Evolutionary conservation across 2,329 filamentous ascomycete genomes (phyloP).

Genomic region (Botrytis deweyae): DNA sequence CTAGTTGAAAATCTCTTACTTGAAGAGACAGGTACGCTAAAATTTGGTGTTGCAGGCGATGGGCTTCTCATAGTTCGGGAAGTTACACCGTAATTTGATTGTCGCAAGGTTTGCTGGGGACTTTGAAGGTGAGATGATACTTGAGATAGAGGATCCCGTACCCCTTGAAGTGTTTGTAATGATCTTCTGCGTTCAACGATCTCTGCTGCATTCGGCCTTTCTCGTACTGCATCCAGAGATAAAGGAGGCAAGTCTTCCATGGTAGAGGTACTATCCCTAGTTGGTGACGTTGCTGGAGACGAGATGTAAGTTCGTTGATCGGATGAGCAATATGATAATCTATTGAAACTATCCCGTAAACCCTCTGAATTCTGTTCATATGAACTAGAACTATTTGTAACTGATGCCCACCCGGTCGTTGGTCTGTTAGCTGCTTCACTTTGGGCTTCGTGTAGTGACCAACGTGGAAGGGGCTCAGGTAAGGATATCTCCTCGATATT

Average conservation of each 20-base stretch:
- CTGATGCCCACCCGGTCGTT: conserved; percentile 52
- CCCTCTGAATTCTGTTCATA: conserved; percentile 58
- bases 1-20: conserved; percentile 29
- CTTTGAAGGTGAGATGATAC: conserved; percentile 28
- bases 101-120: conserved; percentile 18
- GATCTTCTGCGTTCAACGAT: conserved; percentile 38
- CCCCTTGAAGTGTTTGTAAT: conserved; percentile 34
- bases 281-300: conserved; percentile 57
- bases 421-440: conserved; percentile 23
- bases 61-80: conserved; percentile 18
- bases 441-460: conserved; percentile 18
- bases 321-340: conserved; percentile 60
- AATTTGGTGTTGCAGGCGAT: conserved; percentile 35
- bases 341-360: conserved; percentile 55
- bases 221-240: conserved; percentile 27
- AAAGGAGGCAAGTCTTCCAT: conserved; percentile 32
- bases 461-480: not conserved
- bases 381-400: conserved; percentile 56
- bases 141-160: conserved; percentile 29
- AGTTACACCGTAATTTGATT: conserved; percentile 31
- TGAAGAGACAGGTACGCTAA: conserved; percentile 37
- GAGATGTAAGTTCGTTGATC: conserved; percentile 60
- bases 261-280: conserved; percentile 53
- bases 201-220: conserved; percentile 34
- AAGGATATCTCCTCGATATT: conserved; percentile 14